phyloP scores from a whole-genome alignment of 805 yeast genomes.

The Metschnikowia lochheadii region DNA sequence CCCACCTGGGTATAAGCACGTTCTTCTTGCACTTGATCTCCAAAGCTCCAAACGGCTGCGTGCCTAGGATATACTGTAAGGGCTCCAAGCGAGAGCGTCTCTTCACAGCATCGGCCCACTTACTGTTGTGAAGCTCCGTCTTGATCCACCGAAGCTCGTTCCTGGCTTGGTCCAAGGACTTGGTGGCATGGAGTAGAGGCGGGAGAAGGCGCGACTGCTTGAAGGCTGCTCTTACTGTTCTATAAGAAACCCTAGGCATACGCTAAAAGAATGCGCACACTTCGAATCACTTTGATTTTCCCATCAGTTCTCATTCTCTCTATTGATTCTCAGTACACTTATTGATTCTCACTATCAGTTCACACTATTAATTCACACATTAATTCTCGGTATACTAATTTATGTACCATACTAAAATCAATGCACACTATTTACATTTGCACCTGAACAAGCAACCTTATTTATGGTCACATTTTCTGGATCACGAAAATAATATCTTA shows the following conservation, averaged over 20 bases:
- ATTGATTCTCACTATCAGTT: too few species aligned
- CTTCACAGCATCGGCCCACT: constrained; percentile 51
- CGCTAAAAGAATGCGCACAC: background rate
- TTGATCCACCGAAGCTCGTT: constrained; percentile 63
- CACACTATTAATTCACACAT: too few species aligned
- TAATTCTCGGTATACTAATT: too few species aligned
- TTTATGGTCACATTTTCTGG: too few species aligned
- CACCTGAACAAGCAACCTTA: too few species aligned
- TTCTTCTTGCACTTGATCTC: constrained; percentile 55
- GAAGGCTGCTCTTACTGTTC: constrained; percentile 25
- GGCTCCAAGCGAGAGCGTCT: constrained; percentile 58
- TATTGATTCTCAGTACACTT: background rate
- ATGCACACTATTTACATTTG: too few species aligned
- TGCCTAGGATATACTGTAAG: constrained; percentile 76
- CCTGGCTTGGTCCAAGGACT: constrained; percentile 39
- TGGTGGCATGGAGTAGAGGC: constrained; percentile 31
- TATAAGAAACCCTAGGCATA: constrained; percentile 34
- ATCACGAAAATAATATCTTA: too few species aligned
- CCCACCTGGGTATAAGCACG: constrained; percentile 90
- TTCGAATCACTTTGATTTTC: background rate
- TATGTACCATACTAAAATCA: too few species aligned
- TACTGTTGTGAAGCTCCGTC: constrained; percentile 45
- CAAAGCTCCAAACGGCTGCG: constrained; percentile 81
- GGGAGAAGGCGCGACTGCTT: constrained; percentile 26
- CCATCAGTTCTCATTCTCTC: background rate